phyloP scores from a whole-genome alignment of 129 eudicot species.

The Ambrosia trifida region DNA sequence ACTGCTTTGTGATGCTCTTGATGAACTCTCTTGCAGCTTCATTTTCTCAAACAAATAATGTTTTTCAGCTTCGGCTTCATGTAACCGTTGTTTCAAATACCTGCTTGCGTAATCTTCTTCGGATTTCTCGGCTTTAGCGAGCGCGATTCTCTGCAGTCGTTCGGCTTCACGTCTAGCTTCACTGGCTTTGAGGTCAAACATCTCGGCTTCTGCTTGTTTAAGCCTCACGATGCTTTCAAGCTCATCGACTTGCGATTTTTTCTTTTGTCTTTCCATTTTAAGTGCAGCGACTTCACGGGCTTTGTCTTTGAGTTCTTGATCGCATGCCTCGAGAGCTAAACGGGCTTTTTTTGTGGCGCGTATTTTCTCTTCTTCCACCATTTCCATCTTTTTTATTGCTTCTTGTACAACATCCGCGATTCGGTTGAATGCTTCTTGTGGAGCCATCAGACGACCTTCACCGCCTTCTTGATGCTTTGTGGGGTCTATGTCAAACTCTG shows the following conservation, averaged over 20 bases:
- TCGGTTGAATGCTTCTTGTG: constrained; percentile 78
- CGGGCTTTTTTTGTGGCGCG: constrained; percentile 76
- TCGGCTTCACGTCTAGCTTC: constrained; percentile 89
- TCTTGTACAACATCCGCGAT: constrained; percentile 85
- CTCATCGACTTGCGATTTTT: constrained; percentile 76
- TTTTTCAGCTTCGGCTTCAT: constrained; percentile 86
- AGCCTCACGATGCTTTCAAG: constrained; percentile 81
- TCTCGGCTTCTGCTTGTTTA: constrained; percentile 81
- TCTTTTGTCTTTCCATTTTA: constrained; percentile 71
- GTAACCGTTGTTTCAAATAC: constrained; percentile 70
- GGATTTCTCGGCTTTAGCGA: constrained; percentile 72
- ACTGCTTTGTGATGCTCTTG: constrained; percentile 52
- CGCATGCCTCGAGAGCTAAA: constrained; percentile 69
- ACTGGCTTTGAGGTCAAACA: constrained; percentile 77
- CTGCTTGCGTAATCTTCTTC: constrained; percentile 83
- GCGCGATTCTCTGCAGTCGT: constrained; percentile 68
- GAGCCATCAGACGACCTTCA: constrained; percentile 67
- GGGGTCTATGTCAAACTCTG: constrained; percentile 71
- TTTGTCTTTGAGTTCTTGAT: constrained; percentile 82
- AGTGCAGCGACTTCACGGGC: constrained; percentile 69
- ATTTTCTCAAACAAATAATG: constrained; percentile 78
- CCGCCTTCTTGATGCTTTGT: constrained; percentile 54
- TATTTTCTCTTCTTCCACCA: constrained; percentile 82
- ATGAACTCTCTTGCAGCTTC: constrained; percentile 76
- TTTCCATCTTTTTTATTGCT: constrained; percentile 83